phyloP scores from a whole-genome alignment of 495 filamentous ascomycete species.

The Penicillium argentinense region DNA sequence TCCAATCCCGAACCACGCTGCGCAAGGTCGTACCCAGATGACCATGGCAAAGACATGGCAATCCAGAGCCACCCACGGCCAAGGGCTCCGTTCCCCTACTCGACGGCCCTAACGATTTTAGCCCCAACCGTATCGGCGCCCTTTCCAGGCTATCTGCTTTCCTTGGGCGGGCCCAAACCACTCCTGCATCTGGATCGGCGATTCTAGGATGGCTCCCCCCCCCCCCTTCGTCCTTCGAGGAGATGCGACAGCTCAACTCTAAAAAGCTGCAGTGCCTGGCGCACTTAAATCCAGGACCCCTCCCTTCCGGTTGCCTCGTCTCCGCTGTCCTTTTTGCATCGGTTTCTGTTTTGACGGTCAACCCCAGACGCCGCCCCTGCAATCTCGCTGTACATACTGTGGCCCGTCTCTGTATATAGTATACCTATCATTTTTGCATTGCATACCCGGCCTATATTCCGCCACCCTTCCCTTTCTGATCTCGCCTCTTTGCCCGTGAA shows the following conservation, averaged over 20 bases:
- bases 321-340: conserved; percentile 7
- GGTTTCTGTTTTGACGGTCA: conserved; percentile 2
- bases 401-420: conserved; percentile 19
- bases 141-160: conserved; percentile 20
- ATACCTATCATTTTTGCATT: conserved; percentile 12
- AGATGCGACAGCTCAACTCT: conserved; percentile 25
- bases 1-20: conserved; percentile 10
- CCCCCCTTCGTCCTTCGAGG: conserved; percentile 7
- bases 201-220: conserved; percentile 5
- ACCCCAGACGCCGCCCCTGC: conserved; percentile 2
- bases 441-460: conserved; percentile 7
- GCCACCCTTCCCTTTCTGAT: background rate
- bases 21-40: conserved; percentile 8
- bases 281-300: conserved; percentile 14
- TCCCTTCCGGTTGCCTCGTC: conserved; percentile 20
- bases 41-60: no score
- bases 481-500: background rate
- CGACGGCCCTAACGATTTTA: conserved; percentile 19
- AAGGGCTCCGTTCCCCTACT: background rate
- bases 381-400: conserved; percentile 21
- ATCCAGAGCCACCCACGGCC: background rate
- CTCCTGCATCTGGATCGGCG: conserved; percentile 20
- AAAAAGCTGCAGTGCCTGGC: conserved; percentile 1
- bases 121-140: conserved; percentile 18
- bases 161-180: conserved; percentile 14